Conservation (phyloP, 2,329 filamentous ascomycete genomes). For the Colletotrichum tropicale region DNA sequence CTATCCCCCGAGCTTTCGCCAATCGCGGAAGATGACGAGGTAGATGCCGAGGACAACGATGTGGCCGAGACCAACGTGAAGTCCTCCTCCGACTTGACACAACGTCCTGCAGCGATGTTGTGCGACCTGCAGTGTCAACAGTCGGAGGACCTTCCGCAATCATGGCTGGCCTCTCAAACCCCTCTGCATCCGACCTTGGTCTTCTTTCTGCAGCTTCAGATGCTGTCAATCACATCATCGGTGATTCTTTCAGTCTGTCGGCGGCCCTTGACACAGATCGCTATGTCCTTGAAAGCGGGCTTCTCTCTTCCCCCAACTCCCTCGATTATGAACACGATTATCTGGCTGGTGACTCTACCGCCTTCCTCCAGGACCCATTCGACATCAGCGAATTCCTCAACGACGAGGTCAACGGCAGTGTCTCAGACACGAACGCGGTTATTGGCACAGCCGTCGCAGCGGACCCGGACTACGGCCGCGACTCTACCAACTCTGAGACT, state of each 20-base stretch:
- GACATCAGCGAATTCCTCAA: conserved; percentile 61
- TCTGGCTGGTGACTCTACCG: conserved; percentile 65
- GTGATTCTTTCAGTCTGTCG: conserved; percentile 72
- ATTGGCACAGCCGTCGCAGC: conserved; percentile 54
- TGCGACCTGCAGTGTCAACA: conserved; percentile 99
- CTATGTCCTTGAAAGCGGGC: conserved; percentile 77
- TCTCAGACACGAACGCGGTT: conserved; percentile 53
- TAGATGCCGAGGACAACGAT: conserved; percentile 30
- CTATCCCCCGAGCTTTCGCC: conserved; percentile 63
- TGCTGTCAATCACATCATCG: conserved; percentile 70
- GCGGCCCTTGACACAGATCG: conserved; percentile 73
- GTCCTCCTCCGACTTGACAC: conserved; percentile 87
- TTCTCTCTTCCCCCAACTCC: conserved; percentile 75
- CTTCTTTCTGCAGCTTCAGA: conserved; percentile 59
- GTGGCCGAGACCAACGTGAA: conserved; percentile 26
- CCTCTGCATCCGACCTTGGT: conserved; percentile 43
- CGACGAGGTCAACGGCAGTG: conserved; percentile 50
- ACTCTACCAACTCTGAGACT: conserved; percentile 64
- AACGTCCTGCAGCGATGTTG: conserved; percentile 99
- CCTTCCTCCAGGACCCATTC: conserved; percentile 50
- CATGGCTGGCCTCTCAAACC: conserved; percentile 48
- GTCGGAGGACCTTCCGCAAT: conserved; percentile 70
- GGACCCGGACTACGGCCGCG: conserved; percentile 56
- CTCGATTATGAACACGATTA: conserved; percentile 70
- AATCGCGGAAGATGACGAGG: conserved; percentile 47